Conservation (phyloP, 805 yeast species). For the Candida suzukii region DNA sequence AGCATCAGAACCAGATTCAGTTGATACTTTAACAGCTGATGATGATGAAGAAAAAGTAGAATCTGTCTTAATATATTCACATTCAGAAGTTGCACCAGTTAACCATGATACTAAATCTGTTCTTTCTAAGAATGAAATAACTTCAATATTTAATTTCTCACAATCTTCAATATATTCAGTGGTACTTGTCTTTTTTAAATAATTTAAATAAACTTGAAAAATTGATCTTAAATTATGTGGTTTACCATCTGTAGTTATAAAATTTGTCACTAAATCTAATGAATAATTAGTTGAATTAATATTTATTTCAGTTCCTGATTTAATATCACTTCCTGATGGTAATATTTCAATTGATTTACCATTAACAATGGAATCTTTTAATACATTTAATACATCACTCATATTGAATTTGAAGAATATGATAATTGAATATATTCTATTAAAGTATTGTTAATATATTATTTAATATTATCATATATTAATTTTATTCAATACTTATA, state of each 20-base stretch:
- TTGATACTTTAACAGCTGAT: constrained; percentile 1
- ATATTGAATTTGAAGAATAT: too few relatives aligned
- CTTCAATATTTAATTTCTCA: constrained; percentile 52
- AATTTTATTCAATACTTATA: too few relatives aligned
- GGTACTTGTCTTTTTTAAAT: constrained; percentile 55
- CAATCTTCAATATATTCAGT: constrained; percentile 79
- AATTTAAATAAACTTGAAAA: constrained; percentile 71
- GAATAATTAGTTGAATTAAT: constrained; percentile 7
- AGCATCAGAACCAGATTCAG: neutral
- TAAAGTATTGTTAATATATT: too few relatives aligned
- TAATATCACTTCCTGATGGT: constrained; percentile 13
- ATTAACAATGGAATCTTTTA: constrained; percentile 11
- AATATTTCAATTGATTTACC: constrained; percentile 6
- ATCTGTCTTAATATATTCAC: constrained; percentile 39
- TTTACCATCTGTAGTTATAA: constrained; percentile 37
- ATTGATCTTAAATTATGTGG: constrained; percentile 50
- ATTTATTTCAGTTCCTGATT: constrained; percentile 11
- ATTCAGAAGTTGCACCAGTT: constrained; percentile 55
- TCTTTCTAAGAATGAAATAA: constrained; percentile 77
- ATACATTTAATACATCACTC: neutral
- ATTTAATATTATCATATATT: too few relatives aligned
- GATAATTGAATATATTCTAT: too few relatives aligned
- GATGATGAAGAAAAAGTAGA: too few relatives aligned
- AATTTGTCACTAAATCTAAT: constrained; percentile 41
- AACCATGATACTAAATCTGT: constrained; percentile 81